phyloP scores from a whole-genome alignment of 2,329 filamentous ascomycete genomes.

The Aureobasidium sp. region DNA sequence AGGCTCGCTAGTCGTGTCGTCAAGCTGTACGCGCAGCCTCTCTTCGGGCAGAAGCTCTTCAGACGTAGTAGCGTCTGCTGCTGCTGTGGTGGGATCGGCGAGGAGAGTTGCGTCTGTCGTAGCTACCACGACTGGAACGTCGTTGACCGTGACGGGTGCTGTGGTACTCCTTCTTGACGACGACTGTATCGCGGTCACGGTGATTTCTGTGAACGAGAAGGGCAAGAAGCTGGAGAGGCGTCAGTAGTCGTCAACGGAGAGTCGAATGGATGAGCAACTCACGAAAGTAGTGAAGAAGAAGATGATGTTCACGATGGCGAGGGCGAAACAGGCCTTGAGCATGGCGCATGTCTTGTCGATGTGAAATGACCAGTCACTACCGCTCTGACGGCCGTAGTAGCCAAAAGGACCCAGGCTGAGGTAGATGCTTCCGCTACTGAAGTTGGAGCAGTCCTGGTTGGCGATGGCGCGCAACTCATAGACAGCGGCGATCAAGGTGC shows the following conservation, averaged over 20 bases:
- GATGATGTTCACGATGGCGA: slow-evolving; percentile 71
- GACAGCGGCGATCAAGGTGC: slow-evolving; percentile 53
- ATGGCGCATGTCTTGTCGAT: slow-evolving; percentile 75
- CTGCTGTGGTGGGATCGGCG: slow-evolving; percentile 17
- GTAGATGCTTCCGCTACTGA: slow-evolving; percentile 42
- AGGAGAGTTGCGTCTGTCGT: slow-evolving; percentile 17
- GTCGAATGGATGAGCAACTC: background rate
- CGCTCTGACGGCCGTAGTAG: slow-evolving; percentile 38
- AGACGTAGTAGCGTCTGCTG: slow-evolving; percentile 24
- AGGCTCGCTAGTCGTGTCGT: background rate
- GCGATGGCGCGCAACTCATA: slow-evolving; percentile 50
- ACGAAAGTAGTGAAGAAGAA: slow-evolving; percentile 16
- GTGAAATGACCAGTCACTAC: slow-evolving; percentile 42
- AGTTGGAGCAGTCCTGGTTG: slow-evolving; percentile 57
- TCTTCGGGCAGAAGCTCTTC: background rate
- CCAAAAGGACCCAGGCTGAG: slow-evolving; percentile 44
- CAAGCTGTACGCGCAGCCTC: background rate
- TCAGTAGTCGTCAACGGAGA: background rate
- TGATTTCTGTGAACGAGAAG: slow-evolving; percentile 43
- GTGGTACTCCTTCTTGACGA: slow-evolving; percentile 44
- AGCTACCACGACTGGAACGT: slow-evolving; percentile 24
- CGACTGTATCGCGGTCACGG: slow-evolving; percentile 40
- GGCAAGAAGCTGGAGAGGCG: slow-evolving; percentile 46
- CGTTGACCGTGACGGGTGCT: slow-evolving; percentile 36
- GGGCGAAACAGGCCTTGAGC: slow-evolving; percentile 83